Evolutionary conservation across 129 eudicot genomes (phyloP), one percentile per base, ranked within the genome.

Genomic region (Lactuca saligna): DNA sequence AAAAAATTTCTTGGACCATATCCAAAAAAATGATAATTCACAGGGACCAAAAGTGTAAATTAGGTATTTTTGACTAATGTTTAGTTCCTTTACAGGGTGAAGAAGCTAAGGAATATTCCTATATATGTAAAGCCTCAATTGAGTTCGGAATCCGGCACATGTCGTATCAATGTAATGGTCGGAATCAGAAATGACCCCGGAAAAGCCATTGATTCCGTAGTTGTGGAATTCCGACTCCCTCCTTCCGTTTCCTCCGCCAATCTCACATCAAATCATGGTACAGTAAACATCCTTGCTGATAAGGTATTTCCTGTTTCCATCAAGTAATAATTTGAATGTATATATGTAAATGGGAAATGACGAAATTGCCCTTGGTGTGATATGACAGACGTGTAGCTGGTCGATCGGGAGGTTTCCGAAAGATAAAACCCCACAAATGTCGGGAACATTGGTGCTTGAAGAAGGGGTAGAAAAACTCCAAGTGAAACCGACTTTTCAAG

Each of bases 51-150:
- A 46, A 46, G 5, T 11, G 51, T 46, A 46, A 46, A 46, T 2
- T 46, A 46, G 5, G 51, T 46, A 2, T 46, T 46, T 46, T 32
- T 44, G 55, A 25, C 51, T 61, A 55, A 54, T 8, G 39, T 54
- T 61, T 65, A 37, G n/a, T 53, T 10, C 12, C 5, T 8, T 65
- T 69, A 4, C 88, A 93, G 99, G 82, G 86, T 93, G 29, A 93
- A 93, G 83, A 84, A 89, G 80, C 78, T 93, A 80, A 89, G 80
- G 84, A 89, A 72, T 69, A 84, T 81, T 77, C 99, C 97, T 56
- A 85, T 89, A 75, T 93, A 93, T 70, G 92, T 89, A 39, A 93
- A 93, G 80, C 99, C 99, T 29, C 99, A 93, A 70, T 56, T 93
- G 31, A 89, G 85, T 50, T 87, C 95, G 16, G 99, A 89, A 48